Conservation (phyloP, 2,329 filamentous ascomycete species). For the Thielaviopsis musarum region DNA sequence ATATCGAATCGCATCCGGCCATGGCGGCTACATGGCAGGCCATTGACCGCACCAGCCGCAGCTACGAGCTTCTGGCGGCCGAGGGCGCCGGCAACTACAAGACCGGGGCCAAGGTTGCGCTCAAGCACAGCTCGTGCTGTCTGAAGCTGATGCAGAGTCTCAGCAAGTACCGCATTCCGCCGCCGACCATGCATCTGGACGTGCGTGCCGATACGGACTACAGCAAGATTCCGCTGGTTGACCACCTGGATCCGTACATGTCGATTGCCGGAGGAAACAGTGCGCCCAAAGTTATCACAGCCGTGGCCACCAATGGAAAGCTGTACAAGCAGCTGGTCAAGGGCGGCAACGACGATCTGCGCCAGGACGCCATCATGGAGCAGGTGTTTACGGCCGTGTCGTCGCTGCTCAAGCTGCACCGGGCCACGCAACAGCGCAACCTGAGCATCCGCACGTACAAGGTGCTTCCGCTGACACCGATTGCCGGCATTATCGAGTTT, state of each 20-base stretch:
- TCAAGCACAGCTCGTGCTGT: constrained; percentile 49
- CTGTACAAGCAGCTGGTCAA: constrained; percentile 87
- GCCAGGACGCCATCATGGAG: constrained; percentile 98
- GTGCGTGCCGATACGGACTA: constrained; percentile 62
- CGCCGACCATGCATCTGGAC: constrained; percentile 74
- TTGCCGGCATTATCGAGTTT: constrained; percentile 89
- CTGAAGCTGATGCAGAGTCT: constrained; percentile 46
- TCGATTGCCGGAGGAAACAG: constrained; percentile 80
- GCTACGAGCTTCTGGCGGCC: constrained; percentile 46
- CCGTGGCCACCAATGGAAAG: constrained; percentile 57
- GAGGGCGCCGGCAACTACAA: constrained; percentile 51
- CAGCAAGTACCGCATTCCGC: constrained; percentile 54
- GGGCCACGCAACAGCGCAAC: constrained; percentile 71
- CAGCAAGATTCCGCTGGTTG: constrained; percentile 54
- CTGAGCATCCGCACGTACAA: constrained; percentile 93
- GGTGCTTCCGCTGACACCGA: constrained; percentile 72
- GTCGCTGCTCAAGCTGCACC: constrained; percentile 70
- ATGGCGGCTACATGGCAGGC: constrained; percentile 46
- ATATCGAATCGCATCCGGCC: constrained; percentile 35
- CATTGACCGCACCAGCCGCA: constrained; percentile 57
- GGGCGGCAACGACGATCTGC: constrained; percentile 85
- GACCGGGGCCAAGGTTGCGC: constrained; percentile 43
- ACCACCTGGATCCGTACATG: constrained; percentile 57
- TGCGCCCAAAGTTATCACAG: constrained; percentile 83
- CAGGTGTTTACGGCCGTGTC: constrained; percentile 97